These are phyloP conservation scores for Pseudocohnilembus persalinus DNA, from an alignment of 169 alveolate species.

Conservation along the genomic window DNA sequence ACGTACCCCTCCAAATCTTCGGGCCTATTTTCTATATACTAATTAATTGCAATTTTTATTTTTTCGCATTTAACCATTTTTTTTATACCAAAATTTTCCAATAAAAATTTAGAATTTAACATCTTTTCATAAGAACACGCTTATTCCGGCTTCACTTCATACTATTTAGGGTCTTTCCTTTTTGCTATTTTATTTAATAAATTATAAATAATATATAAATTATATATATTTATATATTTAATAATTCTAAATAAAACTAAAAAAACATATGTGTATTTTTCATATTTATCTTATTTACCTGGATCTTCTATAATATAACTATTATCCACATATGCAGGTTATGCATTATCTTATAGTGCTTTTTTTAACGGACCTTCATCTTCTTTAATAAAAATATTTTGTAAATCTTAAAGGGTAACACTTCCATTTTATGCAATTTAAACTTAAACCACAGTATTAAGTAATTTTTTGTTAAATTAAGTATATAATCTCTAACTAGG, in stretches of 20 bases:
- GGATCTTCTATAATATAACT: not conserved
- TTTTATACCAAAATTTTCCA: conserved; percentile 69
- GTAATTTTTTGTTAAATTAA: conserved; percentile 65
- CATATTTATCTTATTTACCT: too few species aligned
- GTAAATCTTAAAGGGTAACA: not conserved
- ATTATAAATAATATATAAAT: too few species aligned
- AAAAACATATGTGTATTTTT: not conserved
- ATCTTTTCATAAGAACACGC: conserved; percentile 40
- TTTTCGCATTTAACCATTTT: conserved; percentile 73
- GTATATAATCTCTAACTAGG: conserved; percentile 73
- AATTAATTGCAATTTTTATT: conserved; percentile 70
- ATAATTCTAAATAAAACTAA: not conserved
- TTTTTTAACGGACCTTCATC: too few species aligned
- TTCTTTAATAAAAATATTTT: too few species aligned
- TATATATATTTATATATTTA: too few species aligned
- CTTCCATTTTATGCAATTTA: not conserved
- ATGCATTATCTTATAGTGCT: too few species aligned
- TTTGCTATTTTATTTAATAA: not conserved
- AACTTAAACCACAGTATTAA: conserved; percentile 58
- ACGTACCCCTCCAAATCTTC: conserved; percentile 50
- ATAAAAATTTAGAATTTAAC: conserved; percentile 24
- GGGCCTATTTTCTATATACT: conserved; percentile 61
- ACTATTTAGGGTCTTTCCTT: not conserved
- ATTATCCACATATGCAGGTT: not conserved
- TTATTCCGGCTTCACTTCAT: conserved; percentile 29